Base-by-base conservation (phyloP, 2,329 filamentous ascomycete genomes). In the Ceratocystis smalleyi region DNA sequence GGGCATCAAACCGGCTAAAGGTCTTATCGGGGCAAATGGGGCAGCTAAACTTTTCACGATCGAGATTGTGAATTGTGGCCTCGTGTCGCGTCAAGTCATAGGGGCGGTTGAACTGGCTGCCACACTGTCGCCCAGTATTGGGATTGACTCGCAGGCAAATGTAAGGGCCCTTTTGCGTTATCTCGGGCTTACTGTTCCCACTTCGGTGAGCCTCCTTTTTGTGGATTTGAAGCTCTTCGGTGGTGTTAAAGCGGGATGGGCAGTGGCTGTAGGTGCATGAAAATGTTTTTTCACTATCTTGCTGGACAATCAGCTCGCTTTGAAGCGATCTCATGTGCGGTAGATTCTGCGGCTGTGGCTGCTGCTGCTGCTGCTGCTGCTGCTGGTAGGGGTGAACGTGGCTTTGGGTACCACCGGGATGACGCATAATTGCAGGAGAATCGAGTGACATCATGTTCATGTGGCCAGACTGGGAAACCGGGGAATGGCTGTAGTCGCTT, bases 41-140 rank as follows among this genome's bases (percentile, higher is more conserved):
- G 75, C 94, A 99, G 55, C 90, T 86, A 6, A 96, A 91, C 78
- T 97, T 97, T 74, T 91, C 86, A 79, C 96, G 96, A 70, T 89
- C 85, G 0, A 85, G 86, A 70, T 96, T 96, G 80, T 97, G 94
- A 68, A 97, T 97, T 0, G 94, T 97, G 69, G 96, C 92, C 74
- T 99, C 94, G 72, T 99, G 94, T 24, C 94, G 82, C 0, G 94
- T 99, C 62, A 99, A 80, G 74, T 99, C 94, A 78, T 99, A 99
- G 1, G 94, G 94, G 22, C 94, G 81, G 0, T 92, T 96, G 75
- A 99, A 97, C 63, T 96, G 80, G 0, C 91, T 95, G 73, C 89
- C 92, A 47, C 63, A 64, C 17, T 19, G 55, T 77, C 96, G 96
- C 68, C 90, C 89, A 0, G 94, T 97, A 68, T 89, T 92, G 1